Evolutionary conservation across 1,139 yeast genomes (phyloP).

Genomic region (Diutina pseudorugosa): DNA sequence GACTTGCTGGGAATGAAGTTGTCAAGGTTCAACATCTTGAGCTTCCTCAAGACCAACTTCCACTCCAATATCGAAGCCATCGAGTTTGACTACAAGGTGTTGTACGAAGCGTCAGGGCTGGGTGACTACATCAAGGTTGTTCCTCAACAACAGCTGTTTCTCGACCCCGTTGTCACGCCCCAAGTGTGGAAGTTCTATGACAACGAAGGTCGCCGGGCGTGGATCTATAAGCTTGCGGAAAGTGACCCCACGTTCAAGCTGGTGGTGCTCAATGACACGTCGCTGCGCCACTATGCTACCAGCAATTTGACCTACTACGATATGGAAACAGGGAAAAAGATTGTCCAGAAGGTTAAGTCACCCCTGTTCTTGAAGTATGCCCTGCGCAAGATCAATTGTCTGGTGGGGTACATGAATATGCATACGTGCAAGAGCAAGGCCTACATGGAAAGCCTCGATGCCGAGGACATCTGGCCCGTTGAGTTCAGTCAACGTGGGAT

Average conservation of each 20-base stretch:
- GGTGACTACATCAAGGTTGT: constrained; percentile 24
- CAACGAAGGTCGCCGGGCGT: constrained; percentile 68
- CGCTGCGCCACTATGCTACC: constrained; percentile 7
- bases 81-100: constrained; percentile 29
- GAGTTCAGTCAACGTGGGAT: constrained; percentile 57
- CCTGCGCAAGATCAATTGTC: constrained; percentile 48
- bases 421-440: constrained; percentile 22
- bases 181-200: constrained; percentile 42
- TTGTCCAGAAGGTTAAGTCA: constrained; percentile 39
- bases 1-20: constrained; percentile 1
- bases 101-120: constrained; percentile 24
- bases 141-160: constrained; percentile 17
- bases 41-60: constrained; percentile 28
- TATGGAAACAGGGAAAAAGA: constrained; percentile 53
- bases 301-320: constrained; percentile 42
- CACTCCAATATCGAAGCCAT: constrained; percentile 21
- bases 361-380: constrained; percentile 55
- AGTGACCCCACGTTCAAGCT: constrained; percentile 22
- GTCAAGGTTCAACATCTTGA: constrained; percentile 9
- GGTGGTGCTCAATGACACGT: constrained; percentile 12
- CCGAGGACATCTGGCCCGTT: constrained; percentile 51
- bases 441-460: constrained; percentile 15
- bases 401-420: constrained; percentile 37
- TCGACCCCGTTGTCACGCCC: constrained; percentile 11
- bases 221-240: constrained; percentile 51